A percentile compares a stretch with the other conserved stretches of the same genome.
phyloP scores from a whole-genome alignment of 2,329 filamentous ascomycete genomes.

The Botryotinia calthae region DNA sequence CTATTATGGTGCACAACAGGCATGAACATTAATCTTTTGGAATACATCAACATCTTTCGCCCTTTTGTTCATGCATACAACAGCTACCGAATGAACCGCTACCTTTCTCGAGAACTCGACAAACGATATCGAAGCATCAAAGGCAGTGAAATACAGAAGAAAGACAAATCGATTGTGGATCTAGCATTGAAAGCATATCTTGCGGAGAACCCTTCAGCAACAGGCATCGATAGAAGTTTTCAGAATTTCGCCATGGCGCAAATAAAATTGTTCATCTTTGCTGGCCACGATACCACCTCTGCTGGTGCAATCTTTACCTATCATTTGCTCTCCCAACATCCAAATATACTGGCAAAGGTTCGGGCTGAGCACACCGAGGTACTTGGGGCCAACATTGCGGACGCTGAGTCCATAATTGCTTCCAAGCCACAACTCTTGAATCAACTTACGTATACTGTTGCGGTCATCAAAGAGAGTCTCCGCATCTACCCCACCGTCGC shows the following conservation, averaged over 20 bases:
- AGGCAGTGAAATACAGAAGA: neutral
- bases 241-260: slow-evolving; percentile 1
- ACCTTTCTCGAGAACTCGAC: neutral
- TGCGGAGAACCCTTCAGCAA: neutral
- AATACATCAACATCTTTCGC: slow-evolving; percentile 12
- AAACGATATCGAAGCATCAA: neutral
- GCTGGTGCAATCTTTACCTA: slow-evolving; percentile 22
- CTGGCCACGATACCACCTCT: slow-evolving; percentile 31
- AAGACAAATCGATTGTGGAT: neutral
- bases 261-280: slow-evolving; percentile 29
- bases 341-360: slow-evolving; percentile 19
- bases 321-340: slow-evolving; percentile 25
- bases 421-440: too few relatives aligned
- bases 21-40: neutral
- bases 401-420: too few relatives aligned
- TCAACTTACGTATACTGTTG: too few relatives aligned
- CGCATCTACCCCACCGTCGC: too few relatives aligned
- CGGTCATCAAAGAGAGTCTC: too few relatives aligned
- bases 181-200: slow-evolving; percentile 15
- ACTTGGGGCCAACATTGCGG: too few relatives aligned
- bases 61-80: slow-evolving; percentile 1
- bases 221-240: neutral
- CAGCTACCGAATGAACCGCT: slow-evolving; percentile 10
- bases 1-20: neutral
- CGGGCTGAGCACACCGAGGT: slow-evolving; percentile 29